A percentile compares a stretch with the other conserved stretches of the same genome.
Evolutionary conservation across 2,329 filamentous ascomycete species (phyloP).

Genomic region (Beauveria sp.): DNA sequence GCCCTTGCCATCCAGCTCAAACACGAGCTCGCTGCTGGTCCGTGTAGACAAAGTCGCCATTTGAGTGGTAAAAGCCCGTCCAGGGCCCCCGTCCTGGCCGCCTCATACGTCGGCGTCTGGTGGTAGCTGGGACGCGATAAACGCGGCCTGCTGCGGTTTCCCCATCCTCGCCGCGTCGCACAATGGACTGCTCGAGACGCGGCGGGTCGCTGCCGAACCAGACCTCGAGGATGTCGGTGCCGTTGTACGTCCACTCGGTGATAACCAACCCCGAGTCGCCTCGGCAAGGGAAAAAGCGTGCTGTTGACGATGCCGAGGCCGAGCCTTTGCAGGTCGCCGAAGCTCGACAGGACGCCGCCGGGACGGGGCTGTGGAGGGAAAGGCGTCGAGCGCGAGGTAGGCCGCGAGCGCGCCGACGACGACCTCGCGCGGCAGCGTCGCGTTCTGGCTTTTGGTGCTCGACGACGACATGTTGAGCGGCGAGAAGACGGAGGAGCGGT

Average conservation of each 20-base stretch:
- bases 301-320: conserved; percentile 5
- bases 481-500: background rate
- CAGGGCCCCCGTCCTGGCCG: background rate
- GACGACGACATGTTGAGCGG: conserved; percentile 10
- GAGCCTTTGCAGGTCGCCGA: conserved; percentile 3
- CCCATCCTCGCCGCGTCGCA: background rate
- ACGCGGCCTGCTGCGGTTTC: background rate
- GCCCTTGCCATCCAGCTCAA: background rate
- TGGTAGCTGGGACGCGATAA: background rate
- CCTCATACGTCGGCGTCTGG: background rate
- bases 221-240: conserved; percentile 11
- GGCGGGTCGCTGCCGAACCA: background rate
- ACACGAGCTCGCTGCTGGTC: background rate
- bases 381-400: background rate
- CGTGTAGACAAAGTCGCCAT: background rate
- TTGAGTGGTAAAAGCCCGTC: background rate
- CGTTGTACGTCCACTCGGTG: conserved; percentile 13
- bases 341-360: background rate
- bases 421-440: background rate
- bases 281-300: background rate
- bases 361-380: background rate
- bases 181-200: conserved; percentile 5
- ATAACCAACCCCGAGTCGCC: conserved; percentile 4
- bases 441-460: background rate
- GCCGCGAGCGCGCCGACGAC: background rate